phyloP scores from a whole-genome alignment of 2,329 filamentous ascomycete species.

The Aspergillus neotritici region DNA sequence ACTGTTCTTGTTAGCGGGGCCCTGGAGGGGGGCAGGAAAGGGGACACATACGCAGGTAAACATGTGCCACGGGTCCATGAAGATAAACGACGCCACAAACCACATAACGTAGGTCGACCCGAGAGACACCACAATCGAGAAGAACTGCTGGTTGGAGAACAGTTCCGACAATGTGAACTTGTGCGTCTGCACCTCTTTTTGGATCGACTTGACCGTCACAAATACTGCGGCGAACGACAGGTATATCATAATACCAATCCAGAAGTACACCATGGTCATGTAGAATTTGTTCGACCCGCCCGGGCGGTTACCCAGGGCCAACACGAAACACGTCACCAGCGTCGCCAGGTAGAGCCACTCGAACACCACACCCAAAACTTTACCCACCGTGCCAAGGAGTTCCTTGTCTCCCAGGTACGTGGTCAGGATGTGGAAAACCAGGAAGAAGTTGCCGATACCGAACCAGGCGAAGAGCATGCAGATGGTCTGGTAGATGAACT shows the following conservation, averaged over 20 bases:
- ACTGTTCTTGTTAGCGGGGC: conserved; percentile 38
- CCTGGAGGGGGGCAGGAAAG: not conserved
- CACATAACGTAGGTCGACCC: conserved; percentile 90
- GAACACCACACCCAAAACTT: conserved; percentile 80
- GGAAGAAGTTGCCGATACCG: conserved; percentile 95
- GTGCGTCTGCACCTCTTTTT: conserved; percentile 58
- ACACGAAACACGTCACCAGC: conserved; percentile 87
- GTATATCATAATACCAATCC: conserved; percentile 92
- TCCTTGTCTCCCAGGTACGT: conserved; percentile 66
- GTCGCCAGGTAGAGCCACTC: conserved; percentile 94
- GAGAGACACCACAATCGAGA: conserved; percentile 87
- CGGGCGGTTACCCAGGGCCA: conserved; percentile 89
- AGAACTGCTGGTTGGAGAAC: conserved; percentile 84
- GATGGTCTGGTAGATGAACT: conserved; percentile 88
- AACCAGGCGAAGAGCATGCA: conserved; percentile 99
- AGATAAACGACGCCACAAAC: conserved; percentile 83
- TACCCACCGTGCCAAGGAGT: conserved; percentile 70
- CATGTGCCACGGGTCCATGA: conserved; percentile 99
- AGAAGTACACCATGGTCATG: conserved; percentile 97
- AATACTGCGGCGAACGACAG: conserved; percentile 92
- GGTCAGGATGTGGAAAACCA: conserved; percentile 96
- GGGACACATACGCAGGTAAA: conserved; percentile 59
- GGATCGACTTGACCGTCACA: conserved; percentile 83
- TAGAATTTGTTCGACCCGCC: conserved; percentile 92
- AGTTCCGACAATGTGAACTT: conserved; percentile 66